Base-by-base conservation (phyloP, 345 rosid species). In the Populus pruinosa region DNA sequence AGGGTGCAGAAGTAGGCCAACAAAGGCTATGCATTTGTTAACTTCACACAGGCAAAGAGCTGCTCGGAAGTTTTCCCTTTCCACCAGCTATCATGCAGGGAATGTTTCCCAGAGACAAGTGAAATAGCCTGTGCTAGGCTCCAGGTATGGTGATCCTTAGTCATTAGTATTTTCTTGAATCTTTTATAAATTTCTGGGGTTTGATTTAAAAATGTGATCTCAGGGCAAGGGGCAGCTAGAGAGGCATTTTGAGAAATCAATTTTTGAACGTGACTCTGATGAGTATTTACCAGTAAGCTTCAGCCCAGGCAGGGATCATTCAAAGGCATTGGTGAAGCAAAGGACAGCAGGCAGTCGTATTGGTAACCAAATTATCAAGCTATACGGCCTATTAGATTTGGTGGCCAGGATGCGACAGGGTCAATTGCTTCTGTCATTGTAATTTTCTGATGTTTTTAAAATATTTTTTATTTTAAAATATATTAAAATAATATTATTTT, bases 1-100 rank as follows among this genome's bases (percentile, higher is more conserved):
- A 21, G 44, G 27, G 20, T 69, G 79, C 88, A 93, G 97, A 41
- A 87, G 72, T 27, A 33, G 5, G 76, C 83, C 50, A 93, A 93
- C 84, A 87, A 90, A 65, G 98, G 98, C 14, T 93, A 88, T 78
- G 97, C 95, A 3, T 93, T 93, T 67, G 97, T 91, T 16, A 92
- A 93, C 83, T 92, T 93, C 76, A 88, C 97, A 16, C 66, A 79
- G 53, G 85, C 89, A 44, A 44, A 75, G 66, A 82, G 91, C 92
- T 0, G 94, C 85, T 13, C 73, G 79, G 80, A 92, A 81, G 81
- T 89, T 93, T 72, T 68, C 78, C 25, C 36, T 21, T 4, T 80
- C 89, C 10, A 71, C 83, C 18, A 70, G 87, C 41, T 18, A 78
- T 23, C 83, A 69, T 76, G 56, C 61, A 6, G 92, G 97, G 98